Evolutionary conservation across 106 monocot genomes (phyloP).

Genomic region (Gastrodia elata): DNA sequence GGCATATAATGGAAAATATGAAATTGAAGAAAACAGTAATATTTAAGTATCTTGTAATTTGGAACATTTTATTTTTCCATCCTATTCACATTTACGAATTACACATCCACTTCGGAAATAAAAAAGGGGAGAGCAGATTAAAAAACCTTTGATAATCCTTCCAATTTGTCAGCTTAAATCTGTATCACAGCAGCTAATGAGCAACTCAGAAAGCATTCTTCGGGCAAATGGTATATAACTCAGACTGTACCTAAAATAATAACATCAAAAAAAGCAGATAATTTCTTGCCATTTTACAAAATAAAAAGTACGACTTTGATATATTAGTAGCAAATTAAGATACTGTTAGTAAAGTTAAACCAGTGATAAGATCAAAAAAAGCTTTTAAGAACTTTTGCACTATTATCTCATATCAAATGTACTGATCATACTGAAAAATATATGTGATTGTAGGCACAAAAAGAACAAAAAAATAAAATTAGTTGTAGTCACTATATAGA

Average conservation of each 20-base stretch:
- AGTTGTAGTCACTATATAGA: too few relatives aligned
- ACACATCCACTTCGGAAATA: not conserved
- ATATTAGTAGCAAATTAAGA: not conserved
- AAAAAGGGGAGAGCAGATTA: not conserved
- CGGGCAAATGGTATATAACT: conserved; percentile 95
- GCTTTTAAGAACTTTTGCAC: not conserved
- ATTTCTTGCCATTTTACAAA: not conserved
- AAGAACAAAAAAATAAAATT: too few relatives aligned
- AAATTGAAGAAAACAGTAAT: too few relatives aligned
- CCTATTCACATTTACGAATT: not conserved
- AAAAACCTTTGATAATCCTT: not conserved
- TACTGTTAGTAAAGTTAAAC: not conserved
- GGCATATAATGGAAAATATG: too few relatives aligned
- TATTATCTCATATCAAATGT: not conserved
- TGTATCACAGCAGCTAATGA: conserved; percentile 76
- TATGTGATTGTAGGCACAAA: not conserved
- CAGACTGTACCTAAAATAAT: conserved; percentile 85
- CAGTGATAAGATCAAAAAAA: too few relatives aligned
- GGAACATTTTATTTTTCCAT: too few relatives aligned
- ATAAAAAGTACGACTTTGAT: not conserved
- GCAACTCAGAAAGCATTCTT: conserved; percentile 67
- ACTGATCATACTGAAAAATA: not conserved
- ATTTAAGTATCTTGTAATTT: too few relatives aligned
- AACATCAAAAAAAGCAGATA: not conserved
- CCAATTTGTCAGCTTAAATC: conserved; percentile 28